Percentiles rank a stretch among this genome's conserved stretches.
These are phyloP conservation scores for Multifurca ochricompacta DNA, from an alignment of 768 basidiomycete species.

Conservation along the genomic window DNA sequence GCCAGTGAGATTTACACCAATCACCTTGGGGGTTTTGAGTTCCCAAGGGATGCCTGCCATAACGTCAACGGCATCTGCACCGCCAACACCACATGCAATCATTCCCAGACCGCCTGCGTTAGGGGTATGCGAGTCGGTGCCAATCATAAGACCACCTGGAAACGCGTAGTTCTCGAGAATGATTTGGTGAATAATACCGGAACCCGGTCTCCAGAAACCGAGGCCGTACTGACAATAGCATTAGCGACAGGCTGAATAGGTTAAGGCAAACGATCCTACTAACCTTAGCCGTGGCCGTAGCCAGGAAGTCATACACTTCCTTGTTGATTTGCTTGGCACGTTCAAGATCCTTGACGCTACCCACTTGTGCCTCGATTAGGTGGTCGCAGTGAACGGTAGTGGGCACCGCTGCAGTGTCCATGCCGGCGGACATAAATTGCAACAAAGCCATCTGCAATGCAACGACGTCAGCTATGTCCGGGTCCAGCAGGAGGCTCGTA, in stretches of 20 bases:
- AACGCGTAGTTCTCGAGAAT: slow-evolving; percentile 99
- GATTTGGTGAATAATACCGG: slow-evolving; percentile 99
- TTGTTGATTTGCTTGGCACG: slow-evolving; percentile 91
- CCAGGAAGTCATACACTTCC: slow-evolving; percentile 99
- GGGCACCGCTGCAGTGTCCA: slow-evolving; percentile 95
- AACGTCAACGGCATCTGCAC: slow-evolving; percentile 98
- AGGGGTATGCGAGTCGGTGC: slow-evolving; percentile 98
- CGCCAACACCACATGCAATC: slow-evolving; percentile 99
- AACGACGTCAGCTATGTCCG: slow-evolving; percentile 9
- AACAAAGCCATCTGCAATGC: slow-evolving; percentile 84
- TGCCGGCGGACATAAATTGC: slow-evolving; percentile 99
- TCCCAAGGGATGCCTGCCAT: slow-evolving; percentile 99
- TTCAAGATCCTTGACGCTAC: slow-evolving; percentile 88
- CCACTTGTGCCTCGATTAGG: slow-evolving; percentile 94
- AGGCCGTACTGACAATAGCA: slow-evolving; percentile 69
- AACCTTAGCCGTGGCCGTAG: slow-evolving; percentile 90
- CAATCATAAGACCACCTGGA: slow-evolving; percentile 99
- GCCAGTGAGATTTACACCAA: slow-evolving; percentile 94
- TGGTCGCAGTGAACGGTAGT: slow-evolving; percentile 99
- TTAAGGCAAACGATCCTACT: slow-evolving; percentile 8
- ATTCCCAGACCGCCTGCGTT: slow-evolving; percentile 99
- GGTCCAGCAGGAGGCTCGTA: background rate
- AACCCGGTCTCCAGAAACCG: slow-evolving; percentile 99
- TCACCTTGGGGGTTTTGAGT: slow-evolving; percentile 98
- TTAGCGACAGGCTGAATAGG: background rate